A percentile compares a stretch with the other conserved stretches of the same genome.
phyloP scores from a whole-genome alignment of 1,284 basidiomycete genomes.

The Pyrrhoderma lamaoense region DNA sequence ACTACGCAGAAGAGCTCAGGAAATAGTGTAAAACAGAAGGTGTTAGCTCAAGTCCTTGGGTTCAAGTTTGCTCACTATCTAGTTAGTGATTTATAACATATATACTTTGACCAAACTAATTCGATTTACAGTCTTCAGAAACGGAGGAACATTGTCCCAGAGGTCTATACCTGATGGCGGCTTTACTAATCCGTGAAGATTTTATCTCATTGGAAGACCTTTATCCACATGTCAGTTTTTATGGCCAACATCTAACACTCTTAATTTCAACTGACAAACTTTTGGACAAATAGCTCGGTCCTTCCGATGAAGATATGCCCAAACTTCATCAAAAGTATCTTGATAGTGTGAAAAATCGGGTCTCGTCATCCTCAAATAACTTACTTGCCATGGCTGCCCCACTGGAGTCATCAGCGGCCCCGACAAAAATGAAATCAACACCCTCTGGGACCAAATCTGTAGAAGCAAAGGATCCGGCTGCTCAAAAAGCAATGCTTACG shows the following conservation, averaged over 20 bases:
- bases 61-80: conserved; percentile 94
- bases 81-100: conserved; percentile 35
- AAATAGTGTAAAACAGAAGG: conserved; percentile 41
- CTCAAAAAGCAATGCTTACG: conserved; percentile 80
- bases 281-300: conserved; percentile 52
- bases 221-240: conserved; percentile 65
- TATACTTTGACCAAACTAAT: conserved; percentile 19
- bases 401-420: conserved; percentile 42
- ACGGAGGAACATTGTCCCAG: conserved; percentile 56
- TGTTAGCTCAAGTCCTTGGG: conserved; percentile 87
- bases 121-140: conserved; percentile 40
- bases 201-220: conserved; percentile 83
- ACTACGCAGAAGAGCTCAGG: conserved; percentile 20
- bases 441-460: conserved; percentile 21
- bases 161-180: conserved; percentile 76
- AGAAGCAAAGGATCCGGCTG: conserved; percentile 51
- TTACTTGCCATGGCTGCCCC: conserved; percentile 88
- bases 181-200: conserved; percentile 82
- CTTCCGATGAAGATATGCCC: conserved; percentile 70
- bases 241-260: not conserved
- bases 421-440: conserved; percentile 23
- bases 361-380: conserved; percentile 64
- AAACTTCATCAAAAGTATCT: conserved; percentile 62
- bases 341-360: conserved; percentile 56
- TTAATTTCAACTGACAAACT: not conserved